phyloP scores from a whole-genome alignment of 805 yeast species.

The Nakazawaea laoshanensis region DNA sequence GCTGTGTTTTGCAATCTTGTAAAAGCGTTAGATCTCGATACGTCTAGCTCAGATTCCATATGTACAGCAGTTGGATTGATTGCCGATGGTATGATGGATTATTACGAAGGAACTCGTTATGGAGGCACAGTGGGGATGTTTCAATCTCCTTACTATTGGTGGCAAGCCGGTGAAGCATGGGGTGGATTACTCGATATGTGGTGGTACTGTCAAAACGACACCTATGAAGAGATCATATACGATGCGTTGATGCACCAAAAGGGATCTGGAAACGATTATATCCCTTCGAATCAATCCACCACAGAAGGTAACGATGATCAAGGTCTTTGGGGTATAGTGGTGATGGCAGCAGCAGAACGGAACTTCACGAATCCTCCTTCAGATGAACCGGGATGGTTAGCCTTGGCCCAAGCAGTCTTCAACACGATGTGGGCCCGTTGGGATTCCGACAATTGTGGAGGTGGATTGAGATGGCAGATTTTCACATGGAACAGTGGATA shows the following conservation, averaged over 20 bases:
- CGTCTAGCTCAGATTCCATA: constrained; percentile 28
- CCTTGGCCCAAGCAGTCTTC: constrained; percentile 80
- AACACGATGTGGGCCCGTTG: constrained; percentile 87
- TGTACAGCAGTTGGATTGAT: constrained; percentile 41
- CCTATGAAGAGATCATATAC: constrained; percentile 51
- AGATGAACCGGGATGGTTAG: constrained; percentile 67
- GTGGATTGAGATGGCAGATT: constrained; percentile 96
- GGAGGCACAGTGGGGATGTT: constrained; percentile 90
- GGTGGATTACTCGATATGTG: constrained; percentile 79
- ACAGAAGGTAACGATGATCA: constrained; percentile 98
- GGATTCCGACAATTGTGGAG: constrained; percentile 68
- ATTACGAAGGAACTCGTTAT: constrained; percentile 50
- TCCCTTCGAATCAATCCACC: constrained; percentile 81
- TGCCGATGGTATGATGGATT: constrained; percentile 56
- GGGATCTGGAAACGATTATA: constrained; percentile 67
- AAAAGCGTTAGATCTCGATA: constrained; percentile 2
- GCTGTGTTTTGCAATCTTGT: background rate
- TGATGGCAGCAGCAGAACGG: constrained; percentile 85
- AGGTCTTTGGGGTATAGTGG: constrained; percentile 94
- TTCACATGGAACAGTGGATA: constrained; percentile 92
- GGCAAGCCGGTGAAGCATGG: constrained; percentile 98
- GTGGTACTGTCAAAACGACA: constrained; percentile 58
- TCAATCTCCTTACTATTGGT: constrained; percentile 90
- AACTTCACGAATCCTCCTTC: constrained; percentile 67
- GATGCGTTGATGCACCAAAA: constrained; percentile 65